Evolutionary conservation across 129 eudicot genomes (phyloP).

Genomic region (Helichrysum umbraculigerum): DNA sequence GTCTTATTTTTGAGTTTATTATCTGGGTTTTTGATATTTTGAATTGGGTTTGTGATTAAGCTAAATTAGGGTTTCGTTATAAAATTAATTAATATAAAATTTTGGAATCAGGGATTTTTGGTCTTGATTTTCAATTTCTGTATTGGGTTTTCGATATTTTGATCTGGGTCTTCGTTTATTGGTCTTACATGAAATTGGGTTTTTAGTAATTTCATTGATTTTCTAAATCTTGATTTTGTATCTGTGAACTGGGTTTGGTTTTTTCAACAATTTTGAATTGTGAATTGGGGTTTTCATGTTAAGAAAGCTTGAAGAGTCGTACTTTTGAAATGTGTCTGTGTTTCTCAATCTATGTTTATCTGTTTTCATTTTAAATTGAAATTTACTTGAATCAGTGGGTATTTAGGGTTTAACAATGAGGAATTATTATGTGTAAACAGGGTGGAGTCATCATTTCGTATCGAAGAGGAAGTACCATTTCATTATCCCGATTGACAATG

Average conservation of each 20-base stretch:
- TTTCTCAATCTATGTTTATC: slow-evolving; percentile 3
- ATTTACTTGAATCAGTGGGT: background rate
- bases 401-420: slow-evolving; percentile 14
- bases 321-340: slow-evolving; percentile 3
- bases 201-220: background rate
- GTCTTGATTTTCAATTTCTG: background rate
- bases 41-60: slow-evolving; percentile 8
- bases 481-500: slow-evolving; percentile 70
- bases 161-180: slow-evolving; percentile 18
- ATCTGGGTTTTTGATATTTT: background rate
- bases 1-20: slow-evolving; percentile 28
- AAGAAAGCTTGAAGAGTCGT: background rate
- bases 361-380: background rate
- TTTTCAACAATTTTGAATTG: background rate
- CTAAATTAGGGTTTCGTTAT: background rate
- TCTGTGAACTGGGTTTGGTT: slow-evolving; percentile 10
- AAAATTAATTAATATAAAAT: no score
- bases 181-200: background rate
- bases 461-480: slow-evolving; percentile 80
- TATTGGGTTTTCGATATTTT: background rate
- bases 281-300: background rate
- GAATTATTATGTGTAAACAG: slow-evolving; percentile 31
- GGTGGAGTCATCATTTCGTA: slow-evolving; percentile 92
- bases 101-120: background rate
- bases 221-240: background rate